Percentiles rank a stretch among this genome's conserved stretches.
Evolutionary conservation across 2,329 filamentous ascomycete genomes (phyloP).

Genomic region (Ilyonectria sp.): DNA sequence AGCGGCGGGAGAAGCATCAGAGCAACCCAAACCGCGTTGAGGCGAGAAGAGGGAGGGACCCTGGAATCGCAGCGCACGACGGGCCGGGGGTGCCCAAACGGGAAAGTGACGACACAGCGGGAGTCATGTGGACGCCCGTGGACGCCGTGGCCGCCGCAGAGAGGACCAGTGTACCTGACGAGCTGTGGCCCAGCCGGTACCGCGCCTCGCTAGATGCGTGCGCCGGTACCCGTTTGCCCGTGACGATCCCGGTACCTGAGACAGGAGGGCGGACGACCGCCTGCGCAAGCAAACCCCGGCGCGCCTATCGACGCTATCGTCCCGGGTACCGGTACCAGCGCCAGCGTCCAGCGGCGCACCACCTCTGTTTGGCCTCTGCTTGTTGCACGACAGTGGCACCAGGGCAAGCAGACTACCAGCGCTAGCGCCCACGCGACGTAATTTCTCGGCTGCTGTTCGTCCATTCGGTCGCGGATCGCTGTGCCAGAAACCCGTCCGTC

Average conservation of each 20-base stretch:
- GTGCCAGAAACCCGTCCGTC: not conserved
- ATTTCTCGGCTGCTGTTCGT: not conserved
- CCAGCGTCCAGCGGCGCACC: not conserved
- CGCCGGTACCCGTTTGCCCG: conserved; percentile 12
- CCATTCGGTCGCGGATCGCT: not conserved
- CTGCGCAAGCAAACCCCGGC: not conserved
- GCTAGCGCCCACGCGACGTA: conserved; percentile 24
- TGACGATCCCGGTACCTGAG: conserved; percentile 19
- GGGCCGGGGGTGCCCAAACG: conserved; percentile 4
- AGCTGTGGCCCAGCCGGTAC: conserved; percentile 13
- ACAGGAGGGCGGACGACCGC: conserved; percentile 1
- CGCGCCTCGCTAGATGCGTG: not conserved
- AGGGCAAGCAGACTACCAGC: conserved; percentile 1
- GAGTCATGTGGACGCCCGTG: conserved; percentile 37
- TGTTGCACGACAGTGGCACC: conserved; percentile 12
- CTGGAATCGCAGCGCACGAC: conserved; percentile 10
- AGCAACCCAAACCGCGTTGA: not conserved
- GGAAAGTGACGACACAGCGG: conserved; percentile 47
- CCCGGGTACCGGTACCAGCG: conserved; percentile 15
- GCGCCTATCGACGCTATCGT: not conserved
- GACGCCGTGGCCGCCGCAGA: not conserved
- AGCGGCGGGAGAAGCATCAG: not conserved
- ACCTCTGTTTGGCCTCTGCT: not conserved
- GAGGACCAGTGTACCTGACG: conserved; percentile 13
- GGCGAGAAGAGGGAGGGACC: conserved; percentile 12